Evolutionary conservation across 352 stramenopile species (phyloP).

Genomic region (Pythium dissotocum): DNA sequence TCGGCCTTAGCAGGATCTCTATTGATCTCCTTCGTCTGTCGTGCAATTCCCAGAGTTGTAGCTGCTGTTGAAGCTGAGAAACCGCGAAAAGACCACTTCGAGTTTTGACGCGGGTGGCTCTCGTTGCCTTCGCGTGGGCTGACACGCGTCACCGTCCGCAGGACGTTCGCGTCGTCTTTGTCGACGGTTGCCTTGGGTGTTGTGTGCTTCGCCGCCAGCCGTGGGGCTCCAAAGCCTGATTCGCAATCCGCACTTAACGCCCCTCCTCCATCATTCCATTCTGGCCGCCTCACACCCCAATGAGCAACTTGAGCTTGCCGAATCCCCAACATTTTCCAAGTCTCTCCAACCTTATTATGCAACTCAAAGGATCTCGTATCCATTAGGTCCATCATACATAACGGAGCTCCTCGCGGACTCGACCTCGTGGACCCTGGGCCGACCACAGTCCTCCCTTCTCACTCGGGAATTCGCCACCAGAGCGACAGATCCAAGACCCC

Average conservation of each 20-base stretch:
- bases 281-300: constrained; percentile 1
- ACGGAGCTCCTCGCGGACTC: constrained; percentile 3
- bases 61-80: not conserved
- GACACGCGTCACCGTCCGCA: constrained; percentile 11
- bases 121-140: not conserved
- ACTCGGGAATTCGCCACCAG: constrained; percentile 28
- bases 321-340: not conserved
- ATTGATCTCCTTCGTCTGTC: too few relatives aligned
- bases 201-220: not conserved
- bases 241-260: constrained; percentile 24
- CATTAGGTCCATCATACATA: constrained; percentile 3
- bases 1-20: too few relatives aligned
- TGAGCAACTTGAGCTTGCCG: constrained; percentile 6
- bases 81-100: too few relatives aligned
- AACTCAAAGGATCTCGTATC: constrained; percentile 20
- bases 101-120: not conserved
- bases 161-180: constrained; percentile 25
- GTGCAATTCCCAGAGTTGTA: not conserved
- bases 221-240: constrained; percentile 7
- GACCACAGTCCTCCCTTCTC: constrained; percentile 1
- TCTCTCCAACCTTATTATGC: constrained; percentile 6
- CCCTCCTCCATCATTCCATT: constrained; percentile 5
- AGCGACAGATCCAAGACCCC: constrained; percentile 8
- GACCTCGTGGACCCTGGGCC: not conserved
- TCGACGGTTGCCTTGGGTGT: constrained; percentile 13